These are phyloP conservation scores for Ophiostoma angusticollis DNA, from an alignment of 2,329 filamentous ascomycete genomes.

Conservation along the genomic window DNA sequence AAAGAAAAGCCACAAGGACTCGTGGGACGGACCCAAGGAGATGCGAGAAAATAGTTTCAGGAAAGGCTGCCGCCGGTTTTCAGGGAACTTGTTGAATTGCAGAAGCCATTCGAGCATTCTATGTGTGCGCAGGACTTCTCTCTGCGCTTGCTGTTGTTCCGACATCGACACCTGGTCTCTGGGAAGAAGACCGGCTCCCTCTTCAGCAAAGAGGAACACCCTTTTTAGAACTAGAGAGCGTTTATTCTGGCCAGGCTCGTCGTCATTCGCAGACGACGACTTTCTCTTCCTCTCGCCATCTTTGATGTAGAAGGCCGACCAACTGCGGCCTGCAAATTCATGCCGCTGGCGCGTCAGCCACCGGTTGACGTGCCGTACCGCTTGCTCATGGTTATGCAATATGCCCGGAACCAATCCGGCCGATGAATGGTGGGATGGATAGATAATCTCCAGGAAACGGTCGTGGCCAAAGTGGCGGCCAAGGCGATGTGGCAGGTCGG, in stretches of 20 bases:
- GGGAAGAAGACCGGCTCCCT: conserved; percentile 26
- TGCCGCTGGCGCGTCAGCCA: conserved; percentile 31
- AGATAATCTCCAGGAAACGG: conserved; percentile 42
- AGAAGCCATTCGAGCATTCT: conserved; percentile 42
- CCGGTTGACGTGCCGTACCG: conserved; percentile 22
- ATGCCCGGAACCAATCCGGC: conserved; percentile 15
- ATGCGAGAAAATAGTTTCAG: conserved; percentile 48
- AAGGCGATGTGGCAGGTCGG: conserved; percentile 39
- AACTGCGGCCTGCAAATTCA: conserved; percentile 32
- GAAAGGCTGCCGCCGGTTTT: conserved; percentile 32
- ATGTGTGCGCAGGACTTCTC: conserved; percentile 16
- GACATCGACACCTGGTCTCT: conserved; percentile 20
- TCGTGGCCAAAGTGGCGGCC: conserved; percentile 44
- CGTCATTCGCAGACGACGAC: conserved; percentile 16
- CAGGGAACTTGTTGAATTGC: conserved; percentile 21
- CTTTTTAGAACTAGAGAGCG: conserved; percentile 27
- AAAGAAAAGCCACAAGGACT: not conserved
- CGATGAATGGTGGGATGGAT: conserved; percentile 30
- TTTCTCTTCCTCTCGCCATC: conserved; percentile 26
- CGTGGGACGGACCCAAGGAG: conserved; percentile 31
- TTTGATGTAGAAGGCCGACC: conserved; percentile 35
- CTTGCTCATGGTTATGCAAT: conserved; percentile 20
- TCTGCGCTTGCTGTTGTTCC: not conserved
- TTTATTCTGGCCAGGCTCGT: conserved; percentile 18
- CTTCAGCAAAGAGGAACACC: conserved; percentile 42